Evolutionary conservation across 306 rosid species (phyloP).

Genomic region (Malus asiatica): DNA sequence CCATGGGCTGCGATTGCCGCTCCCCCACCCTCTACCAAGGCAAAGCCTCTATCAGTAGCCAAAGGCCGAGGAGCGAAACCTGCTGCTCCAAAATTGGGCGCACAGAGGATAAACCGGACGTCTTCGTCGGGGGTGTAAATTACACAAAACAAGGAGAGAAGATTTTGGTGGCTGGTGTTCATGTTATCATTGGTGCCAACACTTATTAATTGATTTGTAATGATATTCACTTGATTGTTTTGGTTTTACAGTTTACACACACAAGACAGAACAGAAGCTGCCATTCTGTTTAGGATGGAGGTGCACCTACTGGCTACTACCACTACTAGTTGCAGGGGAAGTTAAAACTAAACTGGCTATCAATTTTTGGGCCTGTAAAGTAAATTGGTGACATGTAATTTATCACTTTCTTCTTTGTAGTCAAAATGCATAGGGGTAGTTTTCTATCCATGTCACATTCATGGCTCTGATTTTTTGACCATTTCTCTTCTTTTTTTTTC

Average conservation of each 20-base stretch:
- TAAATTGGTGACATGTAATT: constrained; percentile 7
- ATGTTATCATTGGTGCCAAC: neutral
- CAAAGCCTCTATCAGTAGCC: constrained; percentile 61
- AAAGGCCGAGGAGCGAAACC: constrained; percentile 78
- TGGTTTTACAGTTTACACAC: neutral
- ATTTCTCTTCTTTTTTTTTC: neutral
- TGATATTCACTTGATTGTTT: constrained; percentile 14
- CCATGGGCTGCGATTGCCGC: constrained; percentile 99
- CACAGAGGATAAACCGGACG: constrained; percentile 82
- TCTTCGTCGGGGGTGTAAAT: constrained; percentile 60
- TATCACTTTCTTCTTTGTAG: constrained; percentile 2
- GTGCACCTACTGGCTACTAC: too few relatives aligned
- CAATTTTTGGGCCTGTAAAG: constrained; percentile 7
- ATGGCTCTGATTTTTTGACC: neutral
- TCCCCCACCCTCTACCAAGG: constrained; percentile 81
- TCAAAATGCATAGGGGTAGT: neutral
- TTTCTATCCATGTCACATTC: neutral
- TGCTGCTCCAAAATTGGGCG: constrained; percentile 73
- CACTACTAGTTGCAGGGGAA: neutral
- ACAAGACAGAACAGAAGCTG: neutral
- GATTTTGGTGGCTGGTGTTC: constrained; percentile 16
- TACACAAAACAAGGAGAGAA: constrained; percentile 9
- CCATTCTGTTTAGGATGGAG: neutral
- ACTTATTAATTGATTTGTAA: constrained; percentile 22
- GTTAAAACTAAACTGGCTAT: neutral